A percentile compares a stretch with the other conserved stretches of the same genome.
phyloP scores from a whole-genome alignment of 805 yeast genomes.

The Lipomyces japonicus region DNA sequence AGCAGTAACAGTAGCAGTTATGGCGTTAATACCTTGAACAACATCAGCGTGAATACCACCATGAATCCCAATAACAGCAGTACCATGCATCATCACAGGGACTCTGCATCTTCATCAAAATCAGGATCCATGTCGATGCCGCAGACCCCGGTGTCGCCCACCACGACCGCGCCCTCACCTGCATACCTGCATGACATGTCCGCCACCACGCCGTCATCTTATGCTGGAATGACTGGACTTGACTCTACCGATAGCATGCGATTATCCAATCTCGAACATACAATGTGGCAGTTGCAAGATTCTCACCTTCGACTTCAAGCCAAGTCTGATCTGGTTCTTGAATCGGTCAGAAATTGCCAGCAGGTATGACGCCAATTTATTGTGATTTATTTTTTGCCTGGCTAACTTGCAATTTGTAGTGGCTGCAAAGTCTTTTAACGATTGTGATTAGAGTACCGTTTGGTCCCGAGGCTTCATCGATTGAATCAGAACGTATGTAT shows the following conservation, averaged over 20 bases:
- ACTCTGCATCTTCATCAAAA: not conserved
- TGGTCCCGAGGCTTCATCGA: slow-evolving; percentile 2
- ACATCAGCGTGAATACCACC: slow-evolving; percentile 22
- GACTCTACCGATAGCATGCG: slow-evolving; percentile 14
- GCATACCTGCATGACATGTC: not conserved
- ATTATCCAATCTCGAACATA: slow-evolving; percentile 10
- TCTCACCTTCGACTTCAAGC: slow-evolving; percentile 18
- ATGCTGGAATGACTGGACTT: not conserved
- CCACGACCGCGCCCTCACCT: not conserved
- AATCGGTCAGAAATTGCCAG: slow-evolving; percentile 18
- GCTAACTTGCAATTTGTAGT: not conserved
- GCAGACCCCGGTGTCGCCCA: slow-evolving; percentile 1
- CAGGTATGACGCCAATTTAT: slow-evolving; percentile 8
- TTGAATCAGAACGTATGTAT: slow-evolving; percentile 14
- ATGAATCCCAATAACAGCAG: slow-evolving; percentile 2
- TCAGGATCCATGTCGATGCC: not conserved
- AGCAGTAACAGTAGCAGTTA: too few species aligned
- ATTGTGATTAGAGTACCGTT: slow-evolving; percentile 12
- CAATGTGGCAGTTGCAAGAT: slow-evolving; percentile 27
- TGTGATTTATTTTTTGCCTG: not conserved
- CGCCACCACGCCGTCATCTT: slow-evolving; percentile 4
- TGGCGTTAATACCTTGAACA: slow-evolving; percentile 24
- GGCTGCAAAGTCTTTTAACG: slow-evolving; percentile 16
- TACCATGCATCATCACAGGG: slow-evolving; percentile 8
- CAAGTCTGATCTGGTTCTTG: slow-evolving; percentile 18